Evolutionary conservation across 2,329 filamentous ascomycete species (phyloP), one percentile per base, ranked within the genome.

Genomic region (Didymellaceae sp.): DNA sequence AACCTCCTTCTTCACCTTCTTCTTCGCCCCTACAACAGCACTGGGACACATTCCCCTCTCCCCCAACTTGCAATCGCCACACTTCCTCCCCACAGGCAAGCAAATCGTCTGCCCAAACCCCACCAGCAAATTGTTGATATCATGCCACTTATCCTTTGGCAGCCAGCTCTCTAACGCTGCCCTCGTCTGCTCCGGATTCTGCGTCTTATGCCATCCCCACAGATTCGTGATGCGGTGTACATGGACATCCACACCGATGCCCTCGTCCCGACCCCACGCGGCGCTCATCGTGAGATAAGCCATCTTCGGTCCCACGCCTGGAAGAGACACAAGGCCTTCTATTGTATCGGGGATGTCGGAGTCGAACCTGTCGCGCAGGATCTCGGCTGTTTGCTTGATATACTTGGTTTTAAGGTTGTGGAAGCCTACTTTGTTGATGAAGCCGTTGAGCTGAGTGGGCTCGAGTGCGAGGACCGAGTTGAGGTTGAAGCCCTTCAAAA

Each of bases 261-360:
- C 92, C 59, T 86, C 81, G 40, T 84, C 80, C 34, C 80, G 77
- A 2, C 84, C 85, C 87, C 87, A 81, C 66, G 87, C 90, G 0
- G 88, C 88, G 37, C 86, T 88, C 77, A 96, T 84, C 70, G 89
- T 93, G 17, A 97, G 82, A 71, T 94, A 92, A 10, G 88, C 91
- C 92, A 97, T 97, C 76, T 97, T 97, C 22, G 92, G 92, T 0
- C 92, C 92, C 1, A 97, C 92, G 5, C 92, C 92, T 0, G 91
- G 91, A 0, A 96, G 81, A 1, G 85, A 83, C 42, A 86, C 86
- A 16, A 97, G 80, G 0, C 88, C 91, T 55, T 86, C 81, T 42
- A 93, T 85, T 0, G 87, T 89, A 55, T 87, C 80, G 1, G 92
- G 92, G 46, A 97, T 94, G 66, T 97, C 92, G 42, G 85, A 84